Base-by-base conservation (phyloP, 495 filamentous ascomycete species). In the Trichoderma virens region DNA sequence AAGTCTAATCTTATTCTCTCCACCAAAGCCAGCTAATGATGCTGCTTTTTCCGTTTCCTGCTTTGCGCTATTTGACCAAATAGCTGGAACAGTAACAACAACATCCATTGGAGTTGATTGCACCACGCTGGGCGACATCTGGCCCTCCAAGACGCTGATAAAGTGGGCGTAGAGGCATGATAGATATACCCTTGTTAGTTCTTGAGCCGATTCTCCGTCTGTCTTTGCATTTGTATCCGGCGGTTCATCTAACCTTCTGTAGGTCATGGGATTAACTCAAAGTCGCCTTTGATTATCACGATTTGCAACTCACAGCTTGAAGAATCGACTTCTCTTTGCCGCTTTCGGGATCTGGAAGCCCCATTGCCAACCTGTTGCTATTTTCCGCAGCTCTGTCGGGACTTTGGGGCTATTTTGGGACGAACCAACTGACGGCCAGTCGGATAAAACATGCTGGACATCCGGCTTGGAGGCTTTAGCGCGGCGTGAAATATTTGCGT, bases 31-130 rank as follows among this genome's bases (percentile, higher is more conserved):
- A 0, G 85, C 84, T 16, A 66, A 65, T 60, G 72, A 62, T 1
- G 79, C 82, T 20, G 81, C 82, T 30, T 70, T 61, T 28, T 79
- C 60, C 2, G 80, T 85, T 28, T 67, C 63, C 38, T 83, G 70
- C 63, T 83, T 85, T 5, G 78, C 81, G 31, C 70, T 72, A 51
- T 83, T 80, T 18, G 77, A 79, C 83, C 82, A 86, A 0, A 85
- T 76, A 0, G 82, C 83, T 0, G 84, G 82, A 4, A 86, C 81
- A 0, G 83, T 85, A 5, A 86, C 56, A 16, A 79, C 65, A 62
- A 78, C 82, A 34, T 78, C 69, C 4, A 77, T 62, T 30, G 73
- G 66, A 13, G 62, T 69, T 13, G 62, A 61, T 4, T 74, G 67
- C 13, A 78, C 32, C 6, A 70, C 59, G 4, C 67, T 35, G 47